Base-by-base conservation (phyloP, 2,329 filamentous ascomycete species). In the Calonectria ilicicola region DNA sequence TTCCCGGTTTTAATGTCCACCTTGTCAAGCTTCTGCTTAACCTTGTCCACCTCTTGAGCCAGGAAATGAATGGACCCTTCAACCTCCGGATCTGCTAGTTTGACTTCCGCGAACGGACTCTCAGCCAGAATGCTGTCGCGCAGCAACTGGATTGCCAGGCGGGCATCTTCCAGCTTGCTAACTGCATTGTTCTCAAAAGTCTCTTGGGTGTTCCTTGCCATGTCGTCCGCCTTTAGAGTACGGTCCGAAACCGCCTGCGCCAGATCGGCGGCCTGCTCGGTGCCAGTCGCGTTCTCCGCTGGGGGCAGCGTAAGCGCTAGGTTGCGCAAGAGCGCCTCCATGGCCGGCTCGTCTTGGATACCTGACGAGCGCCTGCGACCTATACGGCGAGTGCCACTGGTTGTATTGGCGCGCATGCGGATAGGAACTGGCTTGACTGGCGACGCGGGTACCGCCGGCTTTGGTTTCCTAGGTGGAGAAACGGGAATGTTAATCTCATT, bases 41-140 rank as follows among this genome's bases (percentile, higher is more conserved):
- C 80, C 68, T 84, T 84, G 2, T 82, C 82, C 56, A 89, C 82
- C 79, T 89, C 88, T 63, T 86, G 83, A 1, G 80, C 79, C 66
- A 90, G 75, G 14, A 89, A 83, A 0, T 80, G 79, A n/a, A 91
- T 86, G 2, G 86, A 87, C 2, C 81, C 83, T 68, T 90, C 87
- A 44, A 90, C 86, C 32, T 90, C 88, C 0, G 87, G 85, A 75
- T 92, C 90, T 7, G 87, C 81, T 7, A 92, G 84, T 49, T 83
- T 84, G 5, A 90, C 85, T n/a, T 84, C 80, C 0, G 83, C 83
- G 76, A 85, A 90, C 5, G 85, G 81, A 35, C 86, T 89, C 76
- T 91, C 89, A 0, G 88, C 87, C 2, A 91, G 81, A 1, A 91
- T 81, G 47, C 86, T 89, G 70, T 90, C 89, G 6, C 85, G 82